Evolutionary conservation across 2,329 filamentous ascomycete genomes (phyloP).

Genomic region (Myriosclerotinia scirpicola): DNA sequence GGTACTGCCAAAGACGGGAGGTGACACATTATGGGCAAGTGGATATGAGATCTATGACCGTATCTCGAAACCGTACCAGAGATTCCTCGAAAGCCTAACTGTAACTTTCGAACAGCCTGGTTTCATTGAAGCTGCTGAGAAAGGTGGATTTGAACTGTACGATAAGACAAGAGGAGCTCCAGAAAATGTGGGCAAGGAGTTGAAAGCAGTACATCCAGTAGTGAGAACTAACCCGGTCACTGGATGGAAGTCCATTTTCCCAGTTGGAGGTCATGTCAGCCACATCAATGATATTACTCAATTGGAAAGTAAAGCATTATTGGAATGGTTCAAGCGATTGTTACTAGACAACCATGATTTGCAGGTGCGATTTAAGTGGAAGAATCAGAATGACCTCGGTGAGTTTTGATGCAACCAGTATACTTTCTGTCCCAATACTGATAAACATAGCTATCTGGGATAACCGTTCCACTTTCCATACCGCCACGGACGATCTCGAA

Average conservation of each 20-base stretch:
- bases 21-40: conserved; percentile 64
- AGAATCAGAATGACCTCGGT: conserved; percentile 41
- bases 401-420: neutral
- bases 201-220: conserved; percentile 55
- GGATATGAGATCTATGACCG: conserved; percentile 68
- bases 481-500: conserved; percentile 54
- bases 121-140: conserved; percentile 51
- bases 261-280: conserved; percentile 51
- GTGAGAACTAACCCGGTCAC: conserved; percentile 59
- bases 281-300: conserved; percentile 53
- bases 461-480: conserved; percentile 55
- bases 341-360: conserved; percentile 57
- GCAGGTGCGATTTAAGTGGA: conserved; percentile 48
- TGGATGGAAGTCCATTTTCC: conserved; percentile 57
- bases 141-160: conserved; percentile 49
- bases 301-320: conserved; percentile 50
- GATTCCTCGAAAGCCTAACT: conserved; percentile 59
- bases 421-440: neutral
- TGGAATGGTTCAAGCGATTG: conserved; percentile 53
- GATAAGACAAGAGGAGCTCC: conserved; percentile 48
- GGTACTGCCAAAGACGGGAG: conserved; percentile 55
- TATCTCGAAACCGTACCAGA: conserved; percentile 55
- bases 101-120: conserved; percentile 53
- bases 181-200: conserved; percentile 49
- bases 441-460: conserved; percentile 52